phyloP scores from a whole-genome alignment of 2,329 filamentous ascomycete species.

The Trichoderma hamatum region DNA sequence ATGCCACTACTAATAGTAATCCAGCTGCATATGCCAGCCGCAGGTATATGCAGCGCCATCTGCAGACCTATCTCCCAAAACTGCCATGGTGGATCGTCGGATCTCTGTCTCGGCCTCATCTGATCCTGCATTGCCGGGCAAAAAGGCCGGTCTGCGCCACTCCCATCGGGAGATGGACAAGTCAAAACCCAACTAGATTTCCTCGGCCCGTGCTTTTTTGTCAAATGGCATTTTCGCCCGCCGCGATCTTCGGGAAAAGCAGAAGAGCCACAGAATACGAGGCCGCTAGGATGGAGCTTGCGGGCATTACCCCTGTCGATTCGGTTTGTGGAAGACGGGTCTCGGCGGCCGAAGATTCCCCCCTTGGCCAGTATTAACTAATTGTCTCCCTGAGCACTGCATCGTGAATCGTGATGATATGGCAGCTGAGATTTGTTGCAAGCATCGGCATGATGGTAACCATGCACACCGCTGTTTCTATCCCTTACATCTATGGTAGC shows the following conservation, averaged over 20 bases:
- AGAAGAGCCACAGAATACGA: slow-evolving; percentile 16
- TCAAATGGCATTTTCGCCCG: background rate
- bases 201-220: background rate
- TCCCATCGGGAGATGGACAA: slow-evolving; percentile 9
- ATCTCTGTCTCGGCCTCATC: background rate
- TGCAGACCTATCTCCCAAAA: background rate
- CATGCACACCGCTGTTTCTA: slow-evolving; percentile 11
- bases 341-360: background rate
- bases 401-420: background rate
- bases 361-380: background rate
- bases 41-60: background rate
- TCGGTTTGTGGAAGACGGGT: background rate
- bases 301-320: background rate
- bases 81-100: background rate
- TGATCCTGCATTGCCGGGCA: slow-evolving; percentile 2
- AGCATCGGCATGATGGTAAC: background rate
- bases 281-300: background rate
- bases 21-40: background rate
- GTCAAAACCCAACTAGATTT: background rate
- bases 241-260: slow-evolving; percentile 1
- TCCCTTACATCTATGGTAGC: background rate
- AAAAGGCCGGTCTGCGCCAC: slow-evolving; percentile 5
- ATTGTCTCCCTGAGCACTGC: background rate
- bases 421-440: background rate
- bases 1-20: background rate